Percentiles rank a stretch among this genome's conserved stretches.
phyloP scores from a whole-genome alignment of 2,329 filamentous ascomycete species.

The Chrysoporthe puriensis region DNA sequence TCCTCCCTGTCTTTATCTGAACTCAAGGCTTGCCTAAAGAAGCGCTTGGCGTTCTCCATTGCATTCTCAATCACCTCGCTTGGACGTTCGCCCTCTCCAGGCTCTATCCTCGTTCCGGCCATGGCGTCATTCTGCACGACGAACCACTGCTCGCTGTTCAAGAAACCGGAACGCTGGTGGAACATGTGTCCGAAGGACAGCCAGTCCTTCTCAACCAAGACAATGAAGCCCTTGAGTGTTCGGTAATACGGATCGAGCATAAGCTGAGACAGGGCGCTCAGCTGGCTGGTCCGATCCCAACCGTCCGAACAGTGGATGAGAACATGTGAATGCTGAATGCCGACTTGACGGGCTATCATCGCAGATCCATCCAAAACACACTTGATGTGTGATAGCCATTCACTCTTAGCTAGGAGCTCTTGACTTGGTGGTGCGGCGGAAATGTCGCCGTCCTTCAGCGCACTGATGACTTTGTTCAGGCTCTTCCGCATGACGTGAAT shows the following conservation, averaged over 20 bases:
- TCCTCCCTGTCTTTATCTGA: conserved; percentile 60
- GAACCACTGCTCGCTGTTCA: conserved; percentile 95
- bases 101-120: conserved; percentile 65
- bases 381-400: conserved; percentile 88
- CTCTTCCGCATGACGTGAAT: conserved; percentile 98
- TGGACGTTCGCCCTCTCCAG: conserved; percentile 63
- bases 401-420: conserved; percentile 79
- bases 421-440: conserved; percentile 80
- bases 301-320: conserved; percentile 98
- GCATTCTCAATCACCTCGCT: conserved; percentile 84
- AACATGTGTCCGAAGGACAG: conserved; percentile 98
- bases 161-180: conserved; percentile 82
- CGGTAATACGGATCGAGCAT: conserved; percentile 96
- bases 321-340: conserved; percentile 90
- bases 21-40: conserved; percentile 82
- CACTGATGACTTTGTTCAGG: conserved; percentile 82
- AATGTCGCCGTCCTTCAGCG: conserved; percentile 90
- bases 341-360: conserved; percentile 84
- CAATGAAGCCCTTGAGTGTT: conserved; percentile 91
- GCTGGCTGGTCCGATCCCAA: conserved; percentile 95
- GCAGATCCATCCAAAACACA: conserved; percentile 82
- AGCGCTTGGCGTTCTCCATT: conserved; percentile 80
- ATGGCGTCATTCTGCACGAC: conserved; percentile 78
- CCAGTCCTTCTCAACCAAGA: conserved; percentile 97
- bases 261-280: conserved; percentile 88